Evolutionary conservation across 2,329 filamentous ascomycete species (phyloP).

Genomic region (Colletotrichum phormii): DNA sequence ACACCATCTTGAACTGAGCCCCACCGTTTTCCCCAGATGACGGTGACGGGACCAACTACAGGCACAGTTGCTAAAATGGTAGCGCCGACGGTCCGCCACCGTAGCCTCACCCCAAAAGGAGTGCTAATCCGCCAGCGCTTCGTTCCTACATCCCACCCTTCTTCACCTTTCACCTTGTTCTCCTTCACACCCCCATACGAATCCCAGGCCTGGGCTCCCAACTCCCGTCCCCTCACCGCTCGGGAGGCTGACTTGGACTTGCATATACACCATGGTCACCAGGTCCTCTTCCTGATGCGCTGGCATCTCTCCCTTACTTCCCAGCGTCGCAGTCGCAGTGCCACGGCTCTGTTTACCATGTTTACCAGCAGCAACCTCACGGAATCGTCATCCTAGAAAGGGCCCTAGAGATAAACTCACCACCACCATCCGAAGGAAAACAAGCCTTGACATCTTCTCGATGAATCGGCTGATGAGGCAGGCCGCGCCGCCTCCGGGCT

Average conservation of each 20-base stretch:
- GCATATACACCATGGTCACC: conserved; percentile 37
- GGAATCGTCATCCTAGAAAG: conserved; percentile 12
- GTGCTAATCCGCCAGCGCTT: not conserved
- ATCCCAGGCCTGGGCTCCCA: not conserved
- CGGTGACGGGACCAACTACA: not conserved
- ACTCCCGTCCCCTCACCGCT: conserved; percentile 33
- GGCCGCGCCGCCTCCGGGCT: not conserved
- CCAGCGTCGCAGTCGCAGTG: conserved; percentile 18
- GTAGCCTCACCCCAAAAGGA: not conserved
- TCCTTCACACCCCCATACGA: not conserved
- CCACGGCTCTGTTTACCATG: not conserved
- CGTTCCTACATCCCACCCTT: conserved; percentile 1
- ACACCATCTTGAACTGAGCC: conserved; percentile 4
- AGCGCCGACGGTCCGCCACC: conserved; percentile 33
- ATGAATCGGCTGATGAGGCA: conserved; percentile 11
- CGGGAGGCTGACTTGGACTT: conserved; percentile 37
- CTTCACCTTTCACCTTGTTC: not conserved
- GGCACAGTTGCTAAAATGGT: not conserved
- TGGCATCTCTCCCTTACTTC: conserved; percentile 32
- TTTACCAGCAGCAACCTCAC: not conserved
- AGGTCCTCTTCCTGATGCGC: conserved; percentile 32
- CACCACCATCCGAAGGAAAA: not conserved
- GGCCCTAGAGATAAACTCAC: not conserved
- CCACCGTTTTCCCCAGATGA: conserved; percentile 29
- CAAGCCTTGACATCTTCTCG: not conserved